Base-by-base conservation (phyloP, 176 grass and related monocot genomes). In the Triticum timopheevii region DNA sequence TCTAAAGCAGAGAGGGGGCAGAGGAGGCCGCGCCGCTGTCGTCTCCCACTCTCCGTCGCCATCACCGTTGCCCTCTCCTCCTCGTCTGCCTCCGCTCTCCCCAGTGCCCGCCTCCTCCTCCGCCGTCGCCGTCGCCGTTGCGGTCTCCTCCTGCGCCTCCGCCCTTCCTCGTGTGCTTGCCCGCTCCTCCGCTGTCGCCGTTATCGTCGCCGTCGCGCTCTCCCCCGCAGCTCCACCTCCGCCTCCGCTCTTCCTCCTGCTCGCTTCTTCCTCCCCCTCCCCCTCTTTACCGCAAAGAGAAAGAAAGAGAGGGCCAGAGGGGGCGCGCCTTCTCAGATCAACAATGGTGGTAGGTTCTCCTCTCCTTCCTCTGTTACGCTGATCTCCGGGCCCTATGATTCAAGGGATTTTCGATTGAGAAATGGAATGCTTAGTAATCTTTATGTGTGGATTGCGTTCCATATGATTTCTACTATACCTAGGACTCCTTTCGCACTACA, bases 291-390 rank as follows among this genome's bases (percentile, higher is more conserved):
- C 27, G 73, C 25, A 49, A 38, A 75, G 72, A 7, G 35, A 36
- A 5, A 36, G 35, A 36, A 5, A 36, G 35, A 40, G 39, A 40
- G 39, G 9, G 39, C n/a, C 12, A 75, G 24, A 76, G 47, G 25
- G 73, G 25, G 40, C 59, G 59, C 22, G 0, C 24, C 59, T 9
- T 24, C 22, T 63, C 8, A 12, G n/a, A 63, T 34, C 74, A 77
- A 22, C 47, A 56, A 91, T 91, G 89, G 89, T 20, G 89, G 85
- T 85, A 76, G 69, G 28, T 6, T 61, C 34, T 87, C 80, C 19
- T 20, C 2, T 5, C 85, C 10, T 54, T 36, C 10, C 20, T 34
- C n/a, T 36, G 17, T n/a, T 20, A 9, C 5, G 73, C 4, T 44
- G 2, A 4, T 49, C 25, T 74, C 25, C 2, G 42, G 22, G 13